Base-by-base conservation (phyloP, 1,139 yeast species). In the Pichia sp. region DNA sequence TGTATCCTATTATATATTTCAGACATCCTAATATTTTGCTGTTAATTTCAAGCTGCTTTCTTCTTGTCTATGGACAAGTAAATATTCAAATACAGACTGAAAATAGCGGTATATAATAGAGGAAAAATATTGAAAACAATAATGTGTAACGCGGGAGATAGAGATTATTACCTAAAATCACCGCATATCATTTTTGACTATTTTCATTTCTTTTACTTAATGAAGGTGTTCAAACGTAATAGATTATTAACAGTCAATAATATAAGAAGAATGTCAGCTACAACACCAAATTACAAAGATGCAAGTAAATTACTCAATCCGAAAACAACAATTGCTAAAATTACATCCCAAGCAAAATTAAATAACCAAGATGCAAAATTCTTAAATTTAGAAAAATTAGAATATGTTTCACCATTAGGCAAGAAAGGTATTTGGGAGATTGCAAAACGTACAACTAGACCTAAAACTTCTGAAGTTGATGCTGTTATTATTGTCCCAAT, bases 401-500 rank as follows among this genome's bases (percentile, higher is more conserved):
- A 79, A 51, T 90, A 88, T 65, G 59, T 62, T 18, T 89, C 83
- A 56, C 92, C 96, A 12, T 68, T 69, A 36, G 95, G 95, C 1
- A 64, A 56, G 57, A 74, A 63, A 8, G 69, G 89, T 40, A 84
- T 80, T 45, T 92, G 97, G 97, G 98, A 92, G 68, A 83, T 82
- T 77, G 94, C 95, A 3, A 79, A 87, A 1, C 75, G 98, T 55
- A 76, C 82, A 43, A 90, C 97, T 8, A 73, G 96, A 53, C 80
- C 83, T 7, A 72, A 68, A 30, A 81, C 82, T 15, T 70, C 82
- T 11, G 79, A 79, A 15, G 73, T 82, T 24, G 97, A 90, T 63
- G 96, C 95, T 0, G 96, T 89, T n/a, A 89, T 92, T 1, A 83
- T 90, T 41, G 71, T 89, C 25, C 90, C 95, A 0, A 69, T 87